A percentile compares a stretch with the other conserved stretches of the same genome.
Evolutionary conservation across 495 filamentous ascomycete genomes (phyloP).

Genomic region (Aspergillus sclerotiicarbonarius): DNA sequence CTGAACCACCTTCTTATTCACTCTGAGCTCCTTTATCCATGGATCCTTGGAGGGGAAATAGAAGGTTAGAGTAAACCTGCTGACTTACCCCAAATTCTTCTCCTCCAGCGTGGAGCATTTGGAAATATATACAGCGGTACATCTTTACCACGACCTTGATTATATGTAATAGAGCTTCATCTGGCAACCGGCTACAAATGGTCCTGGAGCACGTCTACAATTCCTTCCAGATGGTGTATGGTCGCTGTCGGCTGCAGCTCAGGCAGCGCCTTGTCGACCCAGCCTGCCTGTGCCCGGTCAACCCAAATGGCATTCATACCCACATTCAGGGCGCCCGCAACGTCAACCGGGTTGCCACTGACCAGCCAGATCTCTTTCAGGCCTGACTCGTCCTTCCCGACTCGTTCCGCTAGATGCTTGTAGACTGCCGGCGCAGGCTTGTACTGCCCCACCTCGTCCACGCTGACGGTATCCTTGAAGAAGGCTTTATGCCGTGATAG

Average conservation of each 20-base stretch:
- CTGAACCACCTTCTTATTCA: slow-evolving; percentile 49
- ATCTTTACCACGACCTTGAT: slow-evolving; percentile 17
- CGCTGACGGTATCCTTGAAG: slow-evolving; percentile 60
- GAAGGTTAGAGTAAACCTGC: slow-evolving; percentile 45
- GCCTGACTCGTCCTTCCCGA: slow-evolving; percentile 44
- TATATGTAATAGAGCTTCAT: not conserved
- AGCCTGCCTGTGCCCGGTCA: slow-evolving; percentile 52
- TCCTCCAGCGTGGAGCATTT: slow-evolving; percentile 46
- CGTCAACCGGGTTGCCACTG: slow-evolving; percentile 78
- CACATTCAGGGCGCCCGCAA: slow-evolving; percentile 46
- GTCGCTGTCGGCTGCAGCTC: slow-evolving; percentile 29
- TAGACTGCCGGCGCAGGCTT: slow-evolving; percentile 72
- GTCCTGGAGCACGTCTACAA: slow-evolving; percentile 23
- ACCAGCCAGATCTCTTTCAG: slow-evolving; percentile 66
- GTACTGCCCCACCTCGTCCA: slow-evolving; percentile 58
- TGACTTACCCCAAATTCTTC: slow-evolving; percentile 53
- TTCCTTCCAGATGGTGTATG: slow-evolving; percentile 30
- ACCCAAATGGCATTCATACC: slow-evolving; percentile 68
- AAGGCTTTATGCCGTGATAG: slow-evolving; percentile 47
- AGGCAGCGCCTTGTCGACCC: slow-evolving; percentile 35
- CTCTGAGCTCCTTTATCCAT: slow-evolving; percentile 42
- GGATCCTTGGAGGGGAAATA: slow-evolving; percentile 50
- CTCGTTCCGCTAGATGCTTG: slow-evolving; percentile 52
- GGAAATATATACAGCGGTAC: slow-evolving; percentile 52
- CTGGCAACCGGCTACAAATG: not conserved